These are phyloP conservation scores for Trichoderma arundinaceum DNA, from an alignment of 2,329 filamentous ascomycete species.

Conservation along the genomic window DNA sequence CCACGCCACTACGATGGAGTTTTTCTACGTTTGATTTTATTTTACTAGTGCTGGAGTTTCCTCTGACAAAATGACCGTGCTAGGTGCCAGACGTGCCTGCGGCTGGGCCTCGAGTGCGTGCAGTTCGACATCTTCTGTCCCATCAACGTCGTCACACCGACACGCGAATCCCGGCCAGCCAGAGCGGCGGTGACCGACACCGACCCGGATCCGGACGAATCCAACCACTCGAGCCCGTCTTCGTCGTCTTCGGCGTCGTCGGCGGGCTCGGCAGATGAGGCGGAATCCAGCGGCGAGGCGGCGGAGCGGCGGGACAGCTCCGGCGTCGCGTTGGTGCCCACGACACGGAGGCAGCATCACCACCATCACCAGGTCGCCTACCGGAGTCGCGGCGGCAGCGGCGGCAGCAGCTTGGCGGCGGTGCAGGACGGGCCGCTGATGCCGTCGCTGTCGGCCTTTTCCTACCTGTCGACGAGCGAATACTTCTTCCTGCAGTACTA, in stretches of 20 bases:
- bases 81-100: conserved; percentile 27
- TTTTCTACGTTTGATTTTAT: background rate
- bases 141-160: conserved; percentile 28
- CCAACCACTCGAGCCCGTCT: conserved; percentile 14
- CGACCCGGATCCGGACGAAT: conserved; percentile 10
- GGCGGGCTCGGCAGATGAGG: conserved; percentile 4
- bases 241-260: conserved; percentile 10
- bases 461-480: conserved; percentile 29
- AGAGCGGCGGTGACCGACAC: conserved; percentile 1
- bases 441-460: conserved; percentile 24
- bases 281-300: background rate
- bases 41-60: background rate
- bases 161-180: conserved; percentile 25
- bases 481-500: conserved; percentile 27
- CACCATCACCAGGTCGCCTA: background rate
- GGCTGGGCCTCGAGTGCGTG: conserved; percentile 25
- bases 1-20: background rate
- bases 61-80: background rate
- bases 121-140: conserved; percentile 30
- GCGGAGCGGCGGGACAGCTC: background rate
- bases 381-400: background rate
- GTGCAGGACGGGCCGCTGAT: conserved; percentile 8
- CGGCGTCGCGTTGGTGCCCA: background rate
- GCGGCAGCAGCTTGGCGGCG: background rate
- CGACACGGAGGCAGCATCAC: background rate